A percentile compares a stretch with the other conserved stretches of the same genome.
These are phyloP conservation scores for Irpex lacteus DNA, from an alignment of 1,284 basidiomycete genomes.

Conservation along the genomic window DNA sequence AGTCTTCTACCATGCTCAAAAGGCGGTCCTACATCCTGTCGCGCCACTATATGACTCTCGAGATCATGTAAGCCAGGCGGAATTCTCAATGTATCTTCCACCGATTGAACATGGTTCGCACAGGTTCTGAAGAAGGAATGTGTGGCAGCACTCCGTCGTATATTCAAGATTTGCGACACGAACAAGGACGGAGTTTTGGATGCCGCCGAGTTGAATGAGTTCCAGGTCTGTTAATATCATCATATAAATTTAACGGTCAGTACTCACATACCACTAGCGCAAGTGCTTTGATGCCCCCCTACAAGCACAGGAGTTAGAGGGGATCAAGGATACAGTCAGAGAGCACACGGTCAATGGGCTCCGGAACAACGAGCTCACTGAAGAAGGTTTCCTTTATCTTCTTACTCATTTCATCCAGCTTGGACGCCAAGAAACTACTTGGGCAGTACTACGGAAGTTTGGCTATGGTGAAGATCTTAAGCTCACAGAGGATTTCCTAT, in stretches of 20 bases:
- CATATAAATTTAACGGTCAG: background rate
- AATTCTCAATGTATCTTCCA: background rate
- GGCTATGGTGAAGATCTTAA: constrained; percentile 95
- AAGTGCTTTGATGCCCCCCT: constrained; percentile 95
- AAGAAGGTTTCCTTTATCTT: constrained; percentile 91
- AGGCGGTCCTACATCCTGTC: constrained; percentile 96
- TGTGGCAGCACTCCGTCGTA: constrained; percentile 83
- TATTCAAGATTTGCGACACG: constrained; percentile 94
- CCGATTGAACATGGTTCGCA: background rate
- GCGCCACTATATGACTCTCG: constrained; percentile 96
- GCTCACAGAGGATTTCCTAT: constrained; percentile 84
- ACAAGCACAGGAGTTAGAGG: constrained; percentile 90
- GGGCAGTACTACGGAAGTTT: constrained; percentile 94
- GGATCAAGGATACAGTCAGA: constrained; percentile 84
- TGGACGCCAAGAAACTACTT: constrained; percentile 95
- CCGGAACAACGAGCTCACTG: constrained; percentile 79
- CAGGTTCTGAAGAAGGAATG: constrained; percentile 95
- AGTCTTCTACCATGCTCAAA: constrained; percentile 99
- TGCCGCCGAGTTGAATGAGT: constrained; percentile 91
- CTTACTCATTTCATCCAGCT: constrained; percentile 98
- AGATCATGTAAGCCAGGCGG: constrained; percentile 68
- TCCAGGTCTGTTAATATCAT: constrained; percentile 63
- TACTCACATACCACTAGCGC: constrained; percentile 44
- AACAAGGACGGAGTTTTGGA: constrained; percentile 95
- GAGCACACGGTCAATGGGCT: constrained; percentile 71